Evolutionary conservation across 768 basidiomycete genomes (phyloP).

Genomic region (Collybia sordida): DNA sequence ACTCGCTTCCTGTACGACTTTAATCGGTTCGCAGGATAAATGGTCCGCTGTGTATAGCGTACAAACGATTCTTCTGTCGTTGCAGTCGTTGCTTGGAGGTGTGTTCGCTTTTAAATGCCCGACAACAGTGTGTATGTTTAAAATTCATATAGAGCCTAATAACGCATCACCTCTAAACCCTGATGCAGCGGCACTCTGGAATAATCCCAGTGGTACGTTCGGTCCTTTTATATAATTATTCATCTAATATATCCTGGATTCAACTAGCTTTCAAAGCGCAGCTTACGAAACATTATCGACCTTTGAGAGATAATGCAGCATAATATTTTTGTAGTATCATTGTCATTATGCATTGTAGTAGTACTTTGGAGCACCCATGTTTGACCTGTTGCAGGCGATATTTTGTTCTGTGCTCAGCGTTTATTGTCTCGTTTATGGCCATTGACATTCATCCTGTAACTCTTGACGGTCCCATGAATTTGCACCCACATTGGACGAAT

Average conservation of each 20-base stretch:
- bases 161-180: slow-evolving; percentile 89
- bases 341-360: background rate
- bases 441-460: background rate
- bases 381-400: slow-evolving; percentile 12
- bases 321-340: slow-evolving; percentile 6
- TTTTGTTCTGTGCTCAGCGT: background rate
- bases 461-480: background rate
- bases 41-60: slow-evolving; percentile 95
- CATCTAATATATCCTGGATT: background rate
- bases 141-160: slow-evolving; percentile 69
- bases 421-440: background rate
- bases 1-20: slow-evolving; percentile 2
- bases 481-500: no score
- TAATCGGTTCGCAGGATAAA: slow-evolving; percentile 60
- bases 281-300: slow-evolving; percentile 71
- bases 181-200: slow-evolving; percentile 85
- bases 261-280: slow-evolving; percentile 67
- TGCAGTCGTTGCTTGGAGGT: slow-evolving; percentile 90
- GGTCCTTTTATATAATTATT: background rate
- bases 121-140: background rate
- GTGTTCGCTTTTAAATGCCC: slow-evolving; percentile 30
- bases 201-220: slow-evolving; percentile 54
- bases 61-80: slow-evolving; percentile 82
- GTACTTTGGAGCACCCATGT: slow-evolving; percentile 12
- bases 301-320: slow-evolving; percentile 38